A percentile compares a stretch with the other conserved stretches of the same genome.
phyloP scores from a whole-genome alignment of 1,284 basidiomycete species.

The Lentinula novae-zelandiae region DNA sequence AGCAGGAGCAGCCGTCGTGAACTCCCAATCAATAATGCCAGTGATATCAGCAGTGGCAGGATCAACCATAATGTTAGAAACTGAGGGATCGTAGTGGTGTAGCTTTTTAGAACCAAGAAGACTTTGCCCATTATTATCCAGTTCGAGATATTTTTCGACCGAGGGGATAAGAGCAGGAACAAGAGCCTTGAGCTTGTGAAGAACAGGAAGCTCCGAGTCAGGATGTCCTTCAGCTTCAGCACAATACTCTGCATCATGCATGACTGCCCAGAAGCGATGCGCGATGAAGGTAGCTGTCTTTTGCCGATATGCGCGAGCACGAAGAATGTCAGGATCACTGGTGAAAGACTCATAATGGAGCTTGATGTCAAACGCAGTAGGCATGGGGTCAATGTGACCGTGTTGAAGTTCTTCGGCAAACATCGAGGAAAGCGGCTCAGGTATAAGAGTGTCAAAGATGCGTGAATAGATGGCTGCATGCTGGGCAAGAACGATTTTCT shows the following conservation, averaged over 20 bases:
- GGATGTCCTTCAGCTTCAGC: background rate
- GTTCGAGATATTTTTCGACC: background rate
- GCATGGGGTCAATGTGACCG: slow-evolving; percentile 13
- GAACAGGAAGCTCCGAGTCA: background rate
- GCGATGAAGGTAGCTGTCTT: background rate
- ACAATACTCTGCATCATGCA: background rate
- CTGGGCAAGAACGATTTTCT: background rate
- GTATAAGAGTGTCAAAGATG: background rate
- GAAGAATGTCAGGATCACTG: background rate
- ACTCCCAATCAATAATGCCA: too few species aligned
- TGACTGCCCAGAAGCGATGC: background rate
- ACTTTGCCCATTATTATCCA: background rate
- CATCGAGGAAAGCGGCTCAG: background rate
- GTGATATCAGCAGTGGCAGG: too few species aligned
- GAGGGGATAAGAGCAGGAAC: background rate
- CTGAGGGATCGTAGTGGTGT: too few species aligned
- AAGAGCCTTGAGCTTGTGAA: background rate
- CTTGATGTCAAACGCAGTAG: background rate
- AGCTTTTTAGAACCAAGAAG: too few species aligned
- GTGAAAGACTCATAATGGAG: background rate
- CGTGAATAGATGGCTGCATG: background rate
- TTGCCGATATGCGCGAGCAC: background rate
- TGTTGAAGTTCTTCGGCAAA: background rate
- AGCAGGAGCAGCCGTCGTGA: too few species aligned
- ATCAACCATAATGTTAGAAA: too few species aligned